Conservation (phyloP, 805 yeast genomes). For the Sungouiozyma ichnusensis region DNA sequence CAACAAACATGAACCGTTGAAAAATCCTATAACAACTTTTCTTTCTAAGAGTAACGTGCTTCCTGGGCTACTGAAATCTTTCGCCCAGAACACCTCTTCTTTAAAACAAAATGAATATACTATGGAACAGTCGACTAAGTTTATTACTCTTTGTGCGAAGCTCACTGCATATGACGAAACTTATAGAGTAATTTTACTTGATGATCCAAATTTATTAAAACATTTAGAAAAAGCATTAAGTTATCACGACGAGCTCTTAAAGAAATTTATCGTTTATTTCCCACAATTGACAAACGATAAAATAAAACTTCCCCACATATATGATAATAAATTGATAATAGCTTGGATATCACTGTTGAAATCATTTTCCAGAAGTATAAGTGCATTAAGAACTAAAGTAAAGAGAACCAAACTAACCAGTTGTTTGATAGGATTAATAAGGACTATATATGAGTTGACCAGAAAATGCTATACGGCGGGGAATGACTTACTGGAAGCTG, state of each 20-base stretch:
- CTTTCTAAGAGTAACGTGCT: conserved; percentile 17
- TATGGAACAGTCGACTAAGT: conserved; percentile 12
- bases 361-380: conserved; percentile 27
- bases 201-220: conserved; percentile 12
- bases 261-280: conserved; percentile 11
- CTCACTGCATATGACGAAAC: conserved; percentile 22
- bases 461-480: conserved; percentile 14
- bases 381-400: conserved; percentile 22
- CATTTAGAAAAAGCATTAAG: conserved; percentile 17
- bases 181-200: conserved; percentile 17
- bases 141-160: conserved; percentile 21
- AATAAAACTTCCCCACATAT: conserved; percentile 14
- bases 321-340: conserved; percentile 15
- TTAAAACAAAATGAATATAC: conserved; percentile 11
- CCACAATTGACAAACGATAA: neutral
- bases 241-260: conserved; percentile 13
- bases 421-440: conserved; percentile 11
- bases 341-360: conserved; percentile 25
- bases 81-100: conserved; percentile 16
- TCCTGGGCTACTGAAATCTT: conserved; percentile 16
- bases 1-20: conserved; percentile 15
- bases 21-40: conserved; percentile 19
- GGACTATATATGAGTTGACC: conserved; percentile 10
- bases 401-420: conserved; percentile 21
- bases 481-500: conserved; percentile 15